These are phyloP conservation scores for Echinosophora koreensis DNA, from an alignment of 306 rosid genomes.

Conservation along the genomic window DNA sequence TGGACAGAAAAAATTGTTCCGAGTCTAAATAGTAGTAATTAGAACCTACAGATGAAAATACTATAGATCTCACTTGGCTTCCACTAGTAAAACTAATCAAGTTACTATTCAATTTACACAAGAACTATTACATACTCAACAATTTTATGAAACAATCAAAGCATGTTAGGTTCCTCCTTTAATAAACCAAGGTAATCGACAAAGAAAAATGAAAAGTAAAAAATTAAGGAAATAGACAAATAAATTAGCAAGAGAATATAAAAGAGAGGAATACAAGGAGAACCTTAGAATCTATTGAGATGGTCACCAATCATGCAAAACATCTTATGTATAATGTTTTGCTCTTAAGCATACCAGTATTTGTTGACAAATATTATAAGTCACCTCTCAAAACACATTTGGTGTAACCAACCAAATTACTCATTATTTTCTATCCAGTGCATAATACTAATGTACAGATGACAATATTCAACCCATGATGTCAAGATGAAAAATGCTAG, in stretches of 20 bases:
- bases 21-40: too few relatives aligned
- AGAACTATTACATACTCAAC: neutral
- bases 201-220: conserved; percentile 8
- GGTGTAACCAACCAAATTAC: conserved; percentile 7
- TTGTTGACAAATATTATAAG: neutral
- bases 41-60: too few relatives aligned
- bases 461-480: conserved; percentile 11
- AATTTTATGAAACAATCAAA: conserved; percentile 5
- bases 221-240: neutral
- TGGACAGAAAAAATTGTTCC: too few relatives aligned
- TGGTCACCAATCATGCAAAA: conserved; percentile 59
- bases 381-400: conserved; percentile 15
- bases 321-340: neutral
- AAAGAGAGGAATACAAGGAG: conserved; percentile 21
- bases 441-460: conserved; percentile 11
- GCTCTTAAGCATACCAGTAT: conserved; percentile 4
- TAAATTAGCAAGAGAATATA: conserved; percentile 21
- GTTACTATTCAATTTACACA: too few relatives aligned
- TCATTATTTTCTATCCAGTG: conserved; percentile 20
- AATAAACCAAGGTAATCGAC: conserved; percentile 18
- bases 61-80: too few relatives aligned
- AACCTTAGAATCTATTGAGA: conserved; percentile 90
- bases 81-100: too few relatives aligned
- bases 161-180: neutral
- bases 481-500: neutral